phyloP scores from a whole-genome alignment of 192 early-diverging fungal genomes.

The Podila epigama region DNA sequence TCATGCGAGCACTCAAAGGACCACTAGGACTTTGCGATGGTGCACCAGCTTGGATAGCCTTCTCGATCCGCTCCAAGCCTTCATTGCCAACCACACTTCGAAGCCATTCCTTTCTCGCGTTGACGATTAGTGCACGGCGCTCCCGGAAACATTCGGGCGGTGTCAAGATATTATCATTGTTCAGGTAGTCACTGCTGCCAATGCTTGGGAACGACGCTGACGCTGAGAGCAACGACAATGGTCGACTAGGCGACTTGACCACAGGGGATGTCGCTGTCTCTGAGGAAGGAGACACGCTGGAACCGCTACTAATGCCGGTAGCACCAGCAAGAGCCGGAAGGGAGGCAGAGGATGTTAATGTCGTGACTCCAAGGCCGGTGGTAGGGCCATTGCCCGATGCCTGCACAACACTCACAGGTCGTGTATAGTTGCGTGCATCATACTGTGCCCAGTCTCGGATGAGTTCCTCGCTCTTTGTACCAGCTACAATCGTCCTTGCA shows the following conservation, averaged over 20 bases:
- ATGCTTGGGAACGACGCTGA: slow-evolving; percentile 28
- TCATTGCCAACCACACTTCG: slow-evolving; percentile 5
- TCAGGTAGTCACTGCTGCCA: slow-evolving; percentile 33
- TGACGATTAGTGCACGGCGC: slow-evolving; percentile 21
- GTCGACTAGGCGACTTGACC: slow-evolving; percentile 25
- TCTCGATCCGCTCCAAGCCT: slow-evolving; percentile 21
- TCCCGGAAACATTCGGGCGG: slow-evolving; percentile 45
- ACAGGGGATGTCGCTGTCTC: not conserved
- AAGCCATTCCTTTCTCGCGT: slow-evolving; percentile 32
- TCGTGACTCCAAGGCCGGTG: too few species aligned
- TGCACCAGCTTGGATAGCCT: slow-evolving; percentile 5
- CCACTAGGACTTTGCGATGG: not conserved
- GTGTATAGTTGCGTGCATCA: slow-evolving; percentile 38
- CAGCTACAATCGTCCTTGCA: slow-evolving; percentile 23
- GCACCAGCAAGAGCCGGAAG: not conserved
- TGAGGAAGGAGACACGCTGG: not conserved
- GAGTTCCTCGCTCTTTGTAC: slow-evolving; percentile 34
- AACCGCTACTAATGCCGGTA: too few species aligned
- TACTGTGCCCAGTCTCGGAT: slow-evolving; percentile 44
- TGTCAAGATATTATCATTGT: slow-evolving; percentile 39
- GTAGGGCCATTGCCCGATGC: too few species aligned
- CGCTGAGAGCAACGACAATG: slow-evolving; percentile 26
- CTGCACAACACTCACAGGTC: not conserved
- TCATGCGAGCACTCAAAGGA: not conserved
- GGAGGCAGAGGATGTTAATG: not conserved